These are phyloP conservation scores for Pyrenophora tritici-repentis DNA, from an alignment of 2,329 filamentous ascomycete species.

Conservation along the genomic window DNA sequence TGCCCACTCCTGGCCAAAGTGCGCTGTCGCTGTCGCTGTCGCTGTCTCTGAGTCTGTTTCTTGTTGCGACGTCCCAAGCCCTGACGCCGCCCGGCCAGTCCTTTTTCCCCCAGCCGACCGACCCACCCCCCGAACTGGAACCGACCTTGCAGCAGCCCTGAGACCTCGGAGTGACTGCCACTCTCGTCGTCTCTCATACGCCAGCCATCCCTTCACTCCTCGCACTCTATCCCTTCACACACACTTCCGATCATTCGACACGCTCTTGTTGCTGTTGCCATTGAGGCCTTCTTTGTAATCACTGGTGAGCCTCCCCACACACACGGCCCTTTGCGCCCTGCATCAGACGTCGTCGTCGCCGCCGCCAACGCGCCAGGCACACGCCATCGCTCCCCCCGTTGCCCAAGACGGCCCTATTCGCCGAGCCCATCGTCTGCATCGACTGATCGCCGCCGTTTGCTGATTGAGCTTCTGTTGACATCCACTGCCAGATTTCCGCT, in stretches of 20 bases:
- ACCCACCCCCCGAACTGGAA: slow-evolving; percentile 19
- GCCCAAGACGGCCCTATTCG: slow-evolving; percentile 7
- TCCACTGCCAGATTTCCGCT: slow-evolving; percentile 33
- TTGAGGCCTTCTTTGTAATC: slow-evolving; percentile 25
- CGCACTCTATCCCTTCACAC: slow-evolving; percentile 9
- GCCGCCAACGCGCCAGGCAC: neutral
- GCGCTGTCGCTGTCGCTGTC: slow-evolving; percentile 17
- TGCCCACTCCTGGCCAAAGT: slow-evolving; percentile 14
- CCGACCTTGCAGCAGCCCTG: slow-evolving; percentile 36
- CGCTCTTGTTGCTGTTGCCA: slow-evolving; percentile 3
- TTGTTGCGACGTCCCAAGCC: slow-evolving; percentile 29
- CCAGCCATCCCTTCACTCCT: slow-evolving; percentile 36
- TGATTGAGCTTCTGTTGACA: slow-evolving; percentile 13
- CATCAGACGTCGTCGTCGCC: too few species aligned
- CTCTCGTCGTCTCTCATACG: slow-evolving; percentile 32
- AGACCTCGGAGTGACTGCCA: slow-evolving; percentile 36
- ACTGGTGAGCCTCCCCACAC: slow-evolving; percentile 35
- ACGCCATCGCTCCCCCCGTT: slow-evolving; percentile 7
- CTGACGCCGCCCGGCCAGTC: slow-evolving; percentile 15
- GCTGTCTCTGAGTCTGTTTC: slow-evolving; percentile 17
- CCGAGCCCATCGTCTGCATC: neutral
- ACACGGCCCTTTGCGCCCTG: neutral
- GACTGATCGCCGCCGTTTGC: neutral
- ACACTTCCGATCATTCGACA: slow-evolving; percentile 2
- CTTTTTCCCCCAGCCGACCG: slow-evolving; percentile 23